These are phyloP conservation scores for Parietaria judaica DNA, from an alignment of 306 rosid genomes.

Conservation along the genomic window DNA sequence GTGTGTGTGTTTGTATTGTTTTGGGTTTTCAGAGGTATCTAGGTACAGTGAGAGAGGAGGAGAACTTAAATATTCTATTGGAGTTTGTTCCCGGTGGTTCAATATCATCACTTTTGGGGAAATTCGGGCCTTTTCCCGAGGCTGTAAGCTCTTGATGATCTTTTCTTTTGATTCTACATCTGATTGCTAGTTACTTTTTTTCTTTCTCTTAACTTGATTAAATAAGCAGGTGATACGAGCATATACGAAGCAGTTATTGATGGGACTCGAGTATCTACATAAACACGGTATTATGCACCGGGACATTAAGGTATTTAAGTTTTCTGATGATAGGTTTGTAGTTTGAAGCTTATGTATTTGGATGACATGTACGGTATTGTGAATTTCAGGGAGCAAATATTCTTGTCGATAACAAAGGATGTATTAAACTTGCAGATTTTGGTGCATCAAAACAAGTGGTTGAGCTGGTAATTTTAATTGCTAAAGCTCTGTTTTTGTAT, in stretches of 20 bases:
- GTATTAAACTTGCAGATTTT: conserved; percentile 98
- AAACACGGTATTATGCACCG: conserved; percentile 97
- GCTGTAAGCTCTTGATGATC: conserved; percentile 56
- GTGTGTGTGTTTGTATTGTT: conserved; percentile 7
- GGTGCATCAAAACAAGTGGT: conserved; percentile 98
- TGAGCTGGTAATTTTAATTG: conserved; percentile 66
- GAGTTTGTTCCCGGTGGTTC: conserved; percentile 99
- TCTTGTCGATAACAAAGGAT: conserved; percentile 97
- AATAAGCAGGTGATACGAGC: conserved; percentile 73
- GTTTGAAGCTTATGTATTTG: background rate
- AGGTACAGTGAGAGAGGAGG: conserved; percentile 95
- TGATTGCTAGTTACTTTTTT: conserved; percentile 3
- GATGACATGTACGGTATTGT: conserved; percentile 14
- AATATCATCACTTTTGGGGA: conserved; percentile 91
- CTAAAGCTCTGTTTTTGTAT: background rate
- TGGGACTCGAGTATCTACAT: conserved; percentile 92
- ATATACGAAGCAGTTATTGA: conserved; percentile 75
- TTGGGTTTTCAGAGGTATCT: conserved; percentile 69
- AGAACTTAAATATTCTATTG: conserved; percentile 72
- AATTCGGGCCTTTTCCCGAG: conserved; percentile 98
- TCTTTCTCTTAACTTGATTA: conserved; percentile 22
- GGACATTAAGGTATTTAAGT: conserved; percentile 72
- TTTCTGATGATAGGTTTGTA: background rate
- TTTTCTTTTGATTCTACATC: background rate
- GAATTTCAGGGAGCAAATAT: conserved; percentile 91